Base-by-base conservation (phyloP, 129 eudicot species). In the Flaveria trinervia region DNA sequence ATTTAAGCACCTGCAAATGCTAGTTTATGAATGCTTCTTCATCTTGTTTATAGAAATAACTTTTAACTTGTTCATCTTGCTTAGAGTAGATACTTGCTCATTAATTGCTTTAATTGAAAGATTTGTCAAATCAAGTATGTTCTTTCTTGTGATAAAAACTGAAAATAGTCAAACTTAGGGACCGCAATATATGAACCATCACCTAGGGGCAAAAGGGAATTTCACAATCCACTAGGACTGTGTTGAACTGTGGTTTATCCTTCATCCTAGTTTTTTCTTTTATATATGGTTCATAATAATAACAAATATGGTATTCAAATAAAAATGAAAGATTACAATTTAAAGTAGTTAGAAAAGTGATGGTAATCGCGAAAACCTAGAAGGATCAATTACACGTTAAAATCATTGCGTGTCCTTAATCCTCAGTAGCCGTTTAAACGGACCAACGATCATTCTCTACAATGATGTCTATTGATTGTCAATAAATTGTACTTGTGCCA, bases 61-160 rank as follows among this genome's bases (percentile, higher is more conserved):
- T 20, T 9, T n/a, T 1, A 67, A 43, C 49, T 45, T 28, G 76
- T 11, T 45, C 50, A 45, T 45, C 50, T 45, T 67, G 14, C 30
- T 41, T 41, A 43, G 49, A 41, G 54, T 39, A 41, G 16, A 41
- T 67, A 2, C 10, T 44, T 17, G 23, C 60, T 54, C 25, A 54
- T 15, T 18, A 52, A 11, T 17, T 39, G 52, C 41, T 61, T 70
- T 25, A 20, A 46, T 50, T 50, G 33, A 71, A 28, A 51, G 48
- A 17, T 51, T 72, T 33, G 30, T 22, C 51, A 7, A 54, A n/a
- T n/a, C 65, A 6, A 52, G 51, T 30, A 30, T 52, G 76, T 72
- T 72, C 48, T n/a, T 72, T 30, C 76, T 72, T 30, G 66, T 44
- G 14, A 72, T 72, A 30, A 56, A 54, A 72, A 56, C 51, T 33